phyloP scores from a whole-genome alignment of 495 filamentous ascomycete genomes.

The Xeromyces bisporus region DNA sequence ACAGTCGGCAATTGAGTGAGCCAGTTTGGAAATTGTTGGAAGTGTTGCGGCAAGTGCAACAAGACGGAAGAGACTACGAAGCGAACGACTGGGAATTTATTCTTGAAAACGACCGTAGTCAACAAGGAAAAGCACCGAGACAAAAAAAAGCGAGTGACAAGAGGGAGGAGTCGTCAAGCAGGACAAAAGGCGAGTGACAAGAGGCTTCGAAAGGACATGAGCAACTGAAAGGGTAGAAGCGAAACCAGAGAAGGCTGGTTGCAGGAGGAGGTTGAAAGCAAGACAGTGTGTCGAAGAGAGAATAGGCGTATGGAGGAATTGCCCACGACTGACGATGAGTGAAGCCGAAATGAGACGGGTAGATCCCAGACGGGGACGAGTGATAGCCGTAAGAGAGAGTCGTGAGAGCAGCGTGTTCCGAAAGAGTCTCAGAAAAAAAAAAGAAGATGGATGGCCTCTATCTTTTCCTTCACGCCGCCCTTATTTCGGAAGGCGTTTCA shows the following conservation, averaged over 20 bases:
- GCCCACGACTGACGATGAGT: not conserved
- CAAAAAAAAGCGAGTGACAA: conserved; percentile 31
- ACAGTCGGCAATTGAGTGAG: conserved; percentile 34
- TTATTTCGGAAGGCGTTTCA: not conserved
- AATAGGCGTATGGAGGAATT: not conserved
- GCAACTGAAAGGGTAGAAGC: conserved; percentile 12
- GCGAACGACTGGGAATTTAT: conserved; percentile 36
- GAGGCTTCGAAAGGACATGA: conserved; percentile 22
- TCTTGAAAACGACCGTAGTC: conserved; percentile 20
- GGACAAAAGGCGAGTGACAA: conserved; percentile 14
- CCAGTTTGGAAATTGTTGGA: conserved; percentile 39
- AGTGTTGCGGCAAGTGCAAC: conserved; percentile 34
- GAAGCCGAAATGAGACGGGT: not conserved
- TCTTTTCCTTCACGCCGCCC: not conserved
- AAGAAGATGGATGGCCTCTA: too few relatives aligned
- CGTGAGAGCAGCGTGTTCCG: too few relatives aligned
- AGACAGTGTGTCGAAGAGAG: conserved; percentile 12
- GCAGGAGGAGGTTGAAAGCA: conserved; percentile 16
- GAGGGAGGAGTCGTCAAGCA: conserved; percentile 22
- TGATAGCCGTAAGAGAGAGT: not conserved
- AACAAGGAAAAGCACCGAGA: conserved; percentile 21
- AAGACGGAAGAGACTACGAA: conserved; percentile 25
- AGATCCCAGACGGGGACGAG: not conserved
- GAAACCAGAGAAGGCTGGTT: conserved; percentile 21
- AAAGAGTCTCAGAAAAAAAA: not conserved